phyloP scores from a whole-genome alignment of 495 filamentous ascomycete genomes.

The Aspergillus saccharolyticus region DNA sequence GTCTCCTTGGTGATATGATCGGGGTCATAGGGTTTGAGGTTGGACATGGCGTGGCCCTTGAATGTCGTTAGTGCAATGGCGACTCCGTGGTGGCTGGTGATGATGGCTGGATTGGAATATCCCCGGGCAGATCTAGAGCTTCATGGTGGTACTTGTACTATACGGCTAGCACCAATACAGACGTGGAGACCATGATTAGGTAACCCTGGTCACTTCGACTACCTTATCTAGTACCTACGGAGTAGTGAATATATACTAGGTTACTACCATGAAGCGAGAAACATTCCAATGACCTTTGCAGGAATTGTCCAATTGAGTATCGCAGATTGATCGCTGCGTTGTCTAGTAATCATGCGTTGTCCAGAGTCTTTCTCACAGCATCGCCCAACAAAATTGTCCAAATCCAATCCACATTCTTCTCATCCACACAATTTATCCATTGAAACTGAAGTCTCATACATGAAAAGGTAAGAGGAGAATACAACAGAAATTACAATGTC shows the following conservation, averaged over 20 bases:
- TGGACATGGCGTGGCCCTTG: too few species aligned
- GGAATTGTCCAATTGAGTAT: slow-evolving; percentile 18
- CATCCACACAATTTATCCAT: slow-evolving; percentile 3
- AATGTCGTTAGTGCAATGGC: too few species aligned
- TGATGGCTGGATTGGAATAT: too few species aligned
- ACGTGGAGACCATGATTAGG: background rate
- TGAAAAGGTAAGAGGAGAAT: slow-evolving; percentile 6
- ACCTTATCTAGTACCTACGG: too few species aligned
- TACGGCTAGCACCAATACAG: background rate
- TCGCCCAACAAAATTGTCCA: background rate
- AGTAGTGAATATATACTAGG: too few species aligned
- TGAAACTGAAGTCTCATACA: slow-evolving; percentile 18
- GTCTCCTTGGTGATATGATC: slow-evolving; percentile 26
- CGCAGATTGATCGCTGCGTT: slow-evolving; percentile 22
- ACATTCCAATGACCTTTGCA: background rate
- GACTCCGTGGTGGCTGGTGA: too few species aligned
- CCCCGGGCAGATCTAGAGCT: background rate
- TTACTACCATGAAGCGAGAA: background rate
- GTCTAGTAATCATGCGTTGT: slow-evolving; percentile 8
- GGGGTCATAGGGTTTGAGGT: slow-evolving; percentile 20
- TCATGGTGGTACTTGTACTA: background rate
- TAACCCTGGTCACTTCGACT: background rate
- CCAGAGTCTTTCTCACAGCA: background rate
- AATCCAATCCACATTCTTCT: background rate
- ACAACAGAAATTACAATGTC: slow-evolving; percentile 6